Conservation (phyloP, 2,329 filamentous ascomycete species). For the Nemania diffusa region DNA sequence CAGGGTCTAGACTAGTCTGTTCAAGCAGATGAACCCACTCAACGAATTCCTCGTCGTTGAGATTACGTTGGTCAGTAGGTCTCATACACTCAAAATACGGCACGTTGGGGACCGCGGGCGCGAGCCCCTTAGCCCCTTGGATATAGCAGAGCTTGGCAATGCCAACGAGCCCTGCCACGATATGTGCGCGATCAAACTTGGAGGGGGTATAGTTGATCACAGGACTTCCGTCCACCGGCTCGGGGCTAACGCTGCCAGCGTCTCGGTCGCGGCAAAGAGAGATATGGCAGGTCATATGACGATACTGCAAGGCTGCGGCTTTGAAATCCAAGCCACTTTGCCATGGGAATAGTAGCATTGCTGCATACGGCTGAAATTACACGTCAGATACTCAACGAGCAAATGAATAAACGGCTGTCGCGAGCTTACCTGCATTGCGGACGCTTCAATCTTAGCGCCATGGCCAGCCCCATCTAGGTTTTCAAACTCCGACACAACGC, state of each 20-base stretch:
- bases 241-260: slow-evolving; percentile 18
- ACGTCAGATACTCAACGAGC: neutral
- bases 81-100: slow-evolving; percentile 3
- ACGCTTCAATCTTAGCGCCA: slow-evolving; percentile 22
- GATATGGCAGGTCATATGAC: slow-evolving; percentile 23
- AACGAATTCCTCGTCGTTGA: slow-evolving; percentile 18
- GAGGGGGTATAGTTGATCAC: slow-evolving; percentile 21
- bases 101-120: slow-evolving; percentile 3
- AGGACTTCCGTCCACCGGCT: slow-evolving; percentile 4
- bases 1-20: slow-evolving; percentile 11
- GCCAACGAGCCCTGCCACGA: slow-evolving; percentile 10
- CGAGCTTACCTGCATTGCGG: slow-evolving; percentile 10
- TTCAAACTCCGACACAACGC: slow-evolving; percentile 27
- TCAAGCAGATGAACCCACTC: slow-evolving; percentile 21
- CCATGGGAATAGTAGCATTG: slow-evolving; percentile 18
- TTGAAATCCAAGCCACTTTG: slow-evolving; percentile 13
- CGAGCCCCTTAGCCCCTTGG: slow-evolving; percentile 3
- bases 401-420: neutral
- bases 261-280: slow-evolving; percentile 14
- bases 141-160: slow-evolving; percentile 27
- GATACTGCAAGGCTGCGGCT: slow-evolving; percentile 9
- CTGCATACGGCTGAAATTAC: slow-evolving; percentile 11
- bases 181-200: slow-evolving; percentile 23
- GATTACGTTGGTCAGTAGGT: neutral
- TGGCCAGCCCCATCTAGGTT: slow-evolving; percentile 17